Percentiles rank a stretch among this genome's conserved stretches.
phyloP scores from a whole-genome alignment of 352 stramenopile genomes.

The Phytophthora fragariaefolia region DNA sequence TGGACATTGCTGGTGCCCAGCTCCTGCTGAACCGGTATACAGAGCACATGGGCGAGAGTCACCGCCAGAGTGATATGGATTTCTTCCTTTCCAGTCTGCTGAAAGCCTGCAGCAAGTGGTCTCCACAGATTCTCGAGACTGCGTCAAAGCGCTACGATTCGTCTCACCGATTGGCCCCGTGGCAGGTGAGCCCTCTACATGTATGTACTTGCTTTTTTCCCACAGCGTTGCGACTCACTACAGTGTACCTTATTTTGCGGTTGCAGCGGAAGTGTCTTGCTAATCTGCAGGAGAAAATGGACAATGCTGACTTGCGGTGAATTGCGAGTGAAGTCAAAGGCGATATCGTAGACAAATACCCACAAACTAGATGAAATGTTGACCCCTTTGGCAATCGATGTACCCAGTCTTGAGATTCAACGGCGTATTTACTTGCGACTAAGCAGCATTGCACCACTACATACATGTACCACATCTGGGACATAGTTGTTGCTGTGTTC shows the following conservation, averaged over 20 bases:
- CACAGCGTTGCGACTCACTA: too few relatives aligned
- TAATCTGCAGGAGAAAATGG: conserved; percentile 61
- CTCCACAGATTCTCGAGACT: conserved; percentile 50
- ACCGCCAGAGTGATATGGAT: conserved; percentile 57
- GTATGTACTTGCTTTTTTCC: conserved; percentile 1
- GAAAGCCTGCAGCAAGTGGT: conserved; percentile 68
- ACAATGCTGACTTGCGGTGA: conserved; percentile 61
- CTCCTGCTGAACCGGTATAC: conserved; percentile 56
- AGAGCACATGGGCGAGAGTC: conserved; percentile 36
- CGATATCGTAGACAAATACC: conserved; percentile 16
- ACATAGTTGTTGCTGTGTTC: conserved; percentile 5
- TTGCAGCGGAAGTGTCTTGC: conserved; percentile 59
- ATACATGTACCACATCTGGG: too few relatives aligned
- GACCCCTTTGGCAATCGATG: too few relatives aligned
- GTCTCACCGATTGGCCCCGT: conserved; percentile 52
- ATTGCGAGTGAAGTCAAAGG: neutral
- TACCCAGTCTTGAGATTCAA: too few relatives aligned
- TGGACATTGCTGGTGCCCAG: conserved; percentile 65
- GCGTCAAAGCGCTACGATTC: conserved; percentile 61
- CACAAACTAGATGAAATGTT: conserved; percentile 18
- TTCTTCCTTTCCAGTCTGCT: conserved; percentile 58
- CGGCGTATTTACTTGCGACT: neutral
- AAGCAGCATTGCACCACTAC: too few relatives aligned
- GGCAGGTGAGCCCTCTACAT: conserved; percentile 54
- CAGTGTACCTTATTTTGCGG: too few relatives aligned